These are phyloP conservation scores for Pontederia crassipes DNA, from an alignment of 176 grass and related monocot species.

Conservation along the genomic window DNA sequence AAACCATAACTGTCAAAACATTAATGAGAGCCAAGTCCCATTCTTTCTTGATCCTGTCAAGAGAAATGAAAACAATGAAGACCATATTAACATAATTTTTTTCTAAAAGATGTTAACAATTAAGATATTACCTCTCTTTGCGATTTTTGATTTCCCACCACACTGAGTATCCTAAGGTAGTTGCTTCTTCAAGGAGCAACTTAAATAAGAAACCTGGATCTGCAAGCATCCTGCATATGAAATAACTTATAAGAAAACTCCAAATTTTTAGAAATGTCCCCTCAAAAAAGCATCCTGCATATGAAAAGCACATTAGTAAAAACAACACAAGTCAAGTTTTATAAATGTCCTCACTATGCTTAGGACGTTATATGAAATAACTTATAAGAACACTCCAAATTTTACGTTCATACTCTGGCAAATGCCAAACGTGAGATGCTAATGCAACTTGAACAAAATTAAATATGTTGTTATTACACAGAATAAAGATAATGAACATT, in stretches of 20 bases:
- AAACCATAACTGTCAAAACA: constrained; percentile 69
- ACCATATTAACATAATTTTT: constrained; percentile 16
- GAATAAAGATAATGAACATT: too few relatives aligned
- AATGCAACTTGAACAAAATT: too few relatives aligned
- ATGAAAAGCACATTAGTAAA: too few relatives aligned
- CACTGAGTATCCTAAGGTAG: constrained; percentile 48
- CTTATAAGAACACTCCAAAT: too few relatives aligned
- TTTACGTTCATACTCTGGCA: too few relatives aligned
- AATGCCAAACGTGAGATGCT: too few relatives aligned
- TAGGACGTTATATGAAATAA: too few relatives aligned
- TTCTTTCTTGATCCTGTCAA: constrained; percentile 74
- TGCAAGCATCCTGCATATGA: constrained; percentile 76
- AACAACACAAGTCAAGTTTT: too few relatives aligned
- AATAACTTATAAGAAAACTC: not conserved
- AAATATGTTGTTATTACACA: too few relatives aligned
- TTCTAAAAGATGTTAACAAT: constrained; percentile 13
- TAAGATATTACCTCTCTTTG: constrained; percentile 60
- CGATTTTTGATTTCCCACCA: constrained; percentile 88
- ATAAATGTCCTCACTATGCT: too few relatives aligned
- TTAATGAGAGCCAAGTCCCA: constrained; percentile 79
- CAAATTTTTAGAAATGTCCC: too few relatives aligned
- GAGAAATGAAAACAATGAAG: constrained; percentile 17
- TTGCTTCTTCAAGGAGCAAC: constrained; percentile 64
- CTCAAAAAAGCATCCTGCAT: too few relatives aligned
- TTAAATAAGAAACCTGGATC: constrained; percentile 90